Evolutionary conservation across 345 rosid genomes (phyloP).

Genomic region (Triadica sebifera): DNA sequence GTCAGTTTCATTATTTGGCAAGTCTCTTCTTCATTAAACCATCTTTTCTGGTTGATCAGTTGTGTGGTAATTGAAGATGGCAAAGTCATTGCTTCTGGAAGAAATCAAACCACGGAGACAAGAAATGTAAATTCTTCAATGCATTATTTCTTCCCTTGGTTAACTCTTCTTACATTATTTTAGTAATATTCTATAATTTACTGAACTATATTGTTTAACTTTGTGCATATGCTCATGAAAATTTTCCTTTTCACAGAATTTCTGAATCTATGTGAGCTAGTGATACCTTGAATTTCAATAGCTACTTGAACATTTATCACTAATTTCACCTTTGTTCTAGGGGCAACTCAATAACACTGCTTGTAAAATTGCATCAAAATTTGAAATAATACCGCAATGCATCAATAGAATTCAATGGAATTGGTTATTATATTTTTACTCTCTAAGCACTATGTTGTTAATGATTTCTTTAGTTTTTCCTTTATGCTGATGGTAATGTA

Average conservation of each 20-base stretch:
- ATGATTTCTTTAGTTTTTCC: background rate
- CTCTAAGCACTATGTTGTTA: too few relatives aligned
- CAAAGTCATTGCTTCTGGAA: constrained; percentile 52
- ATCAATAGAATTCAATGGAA: too few relatives aligned
- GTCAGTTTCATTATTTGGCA: background rate
- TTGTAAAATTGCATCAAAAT: background rate
- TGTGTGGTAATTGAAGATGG: constrained; percentile 53
- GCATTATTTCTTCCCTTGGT: background rate
- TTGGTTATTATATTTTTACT: background rate
- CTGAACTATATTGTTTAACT: background rate
- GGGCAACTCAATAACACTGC: background rate
- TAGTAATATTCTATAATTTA: background rate
- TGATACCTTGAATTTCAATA: background rate
- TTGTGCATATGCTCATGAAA: too few relatives aligned
- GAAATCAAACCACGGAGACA: constrained; percentile 59
- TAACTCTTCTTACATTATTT: background rate
- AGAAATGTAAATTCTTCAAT: constrained; percentile 35
- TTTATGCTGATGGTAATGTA: background rate
- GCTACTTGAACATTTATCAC: background rate
- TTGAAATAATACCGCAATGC: too few relatives aligned
- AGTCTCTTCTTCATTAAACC: background rate
- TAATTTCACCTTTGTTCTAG: background rate
- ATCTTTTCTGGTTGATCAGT: constrained; percentile 28
- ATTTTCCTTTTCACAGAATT: too few relatives aligned
- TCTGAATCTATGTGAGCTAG: too few relatives aligned